Percentiles rank a stretch among this genome's conserved stretches.
Conservation (phyloP, 2,329 filamentous ascomycete genomes). For the Ophiosphaerella korrae region DNA sequence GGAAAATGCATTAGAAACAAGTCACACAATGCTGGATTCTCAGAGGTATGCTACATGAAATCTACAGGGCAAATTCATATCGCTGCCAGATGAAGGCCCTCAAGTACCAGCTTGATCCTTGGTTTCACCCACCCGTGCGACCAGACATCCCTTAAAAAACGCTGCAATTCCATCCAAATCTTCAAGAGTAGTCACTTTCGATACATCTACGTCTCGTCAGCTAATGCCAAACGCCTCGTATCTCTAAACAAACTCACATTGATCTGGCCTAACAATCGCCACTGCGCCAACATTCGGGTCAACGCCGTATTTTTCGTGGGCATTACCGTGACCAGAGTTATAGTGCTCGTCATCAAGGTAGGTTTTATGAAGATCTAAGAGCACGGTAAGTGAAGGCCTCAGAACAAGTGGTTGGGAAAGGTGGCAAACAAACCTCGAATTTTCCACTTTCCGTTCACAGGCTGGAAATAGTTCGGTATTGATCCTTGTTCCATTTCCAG, state of each 20-base stretch:
- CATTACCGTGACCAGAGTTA: constrained; percentile 61
- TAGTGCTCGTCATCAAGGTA: constrained; percentile 65
- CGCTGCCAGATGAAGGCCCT: background rate
- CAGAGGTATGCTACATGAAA: constrained; percentile 14
- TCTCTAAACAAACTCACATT: constrained; percentile 33
- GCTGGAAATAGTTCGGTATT: constrained; percentile 63
- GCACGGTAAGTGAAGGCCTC: background rate
- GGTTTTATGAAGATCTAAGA: constrained; percentile 62
- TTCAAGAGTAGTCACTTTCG: constrained; percentile 30
- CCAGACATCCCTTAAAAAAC: constrained; percentile 31
- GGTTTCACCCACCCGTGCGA: background rate
- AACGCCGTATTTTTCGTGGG: constrained; percentile 63
- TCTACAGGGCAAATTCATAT: constrained; percentile 7
- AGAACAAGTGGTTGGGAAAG: background rate
- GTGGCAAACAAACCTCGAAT: constrained; percentile 54
- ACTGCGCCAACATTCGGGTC: constrained; percentile 45
- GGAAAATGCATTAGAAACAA: no score
- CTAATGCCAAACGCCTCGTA: background rate
- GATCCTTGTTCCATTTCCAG: constrained; percentile 56
- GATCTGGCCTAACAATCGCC: constrained; percentile 65
- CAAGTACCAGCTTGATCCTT: background rate
- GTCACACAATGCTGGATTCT: no score
- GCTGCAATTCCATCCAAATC: constrained; percentile 22
- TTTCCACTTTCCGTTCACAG: constrained; percentile 59
- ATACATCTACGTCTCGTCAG: constrained; percentile 31